A percentile compares a stretch with the other conserved stretches of the same genome.
phyloP scores from a whole-genome alignment of 306 rosid genomes.

The Acacia acuminata region DNA sequence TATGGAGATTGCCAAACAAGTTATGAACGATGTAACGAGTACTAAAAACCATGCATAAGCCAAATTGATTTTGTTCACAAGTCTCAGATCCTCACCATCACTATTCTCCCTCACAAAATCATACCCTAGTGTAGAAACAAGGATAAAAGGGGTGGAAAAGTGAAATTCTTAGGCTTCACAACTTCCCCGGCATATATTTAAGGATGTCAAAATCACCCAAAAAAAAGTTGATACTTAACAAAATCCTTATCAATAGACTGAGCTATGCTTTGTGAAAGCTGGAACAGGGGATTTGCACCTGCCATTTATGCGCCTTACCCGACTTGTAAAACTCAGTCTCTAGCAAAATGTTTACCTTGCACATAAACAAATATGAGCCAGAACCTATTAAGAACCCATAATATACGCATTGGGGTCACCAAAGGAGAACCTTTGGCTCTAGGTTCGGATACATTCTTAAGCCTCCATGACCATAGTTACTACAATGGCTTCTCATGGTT shows the following conservation, averaged over 20 bases:
- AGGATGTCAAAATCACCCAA: not conserved
- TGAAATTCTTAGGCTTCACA: not conserved
- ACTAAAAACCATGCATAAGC: not conserved
- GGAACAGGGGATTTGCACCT: not conserved
- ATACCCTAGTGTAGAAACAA: not conserved
- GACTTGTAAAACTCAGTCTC: conserved; percentile 8
- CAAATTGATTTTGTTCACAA: not conserved
- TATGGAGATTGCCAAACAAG: conserved; percentile 1
- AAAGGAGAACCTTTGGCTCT: not conserved
- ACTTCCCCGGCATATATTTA: not conserved
- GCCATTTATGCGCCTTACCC: not conserved
- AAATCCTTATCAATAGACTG: not conserved
- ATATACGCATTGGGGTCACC: conserved; percentile 40
- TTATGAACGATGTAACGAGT: not conserved
- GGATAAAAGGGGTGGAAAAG: not conserved
- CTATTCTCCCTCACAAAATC: not conserved
- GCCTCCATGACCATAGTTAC: not conserved
- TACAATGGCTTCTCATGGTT: not conserved
- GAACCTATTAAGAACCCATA: not conserved
- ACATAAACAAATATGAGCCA: not conserved
- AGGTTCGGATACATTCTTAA: not conserved
- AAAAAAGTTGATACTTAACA: not conserved
- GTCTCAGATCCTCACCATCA: not conserved
- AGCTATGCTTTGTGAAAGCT: not conserved
- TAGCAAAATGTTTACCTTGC: not conserved